Base-by-base conservation (phyloP, 176 grass and related monocot genomes). In the Oryza brachyantha region DNA sequence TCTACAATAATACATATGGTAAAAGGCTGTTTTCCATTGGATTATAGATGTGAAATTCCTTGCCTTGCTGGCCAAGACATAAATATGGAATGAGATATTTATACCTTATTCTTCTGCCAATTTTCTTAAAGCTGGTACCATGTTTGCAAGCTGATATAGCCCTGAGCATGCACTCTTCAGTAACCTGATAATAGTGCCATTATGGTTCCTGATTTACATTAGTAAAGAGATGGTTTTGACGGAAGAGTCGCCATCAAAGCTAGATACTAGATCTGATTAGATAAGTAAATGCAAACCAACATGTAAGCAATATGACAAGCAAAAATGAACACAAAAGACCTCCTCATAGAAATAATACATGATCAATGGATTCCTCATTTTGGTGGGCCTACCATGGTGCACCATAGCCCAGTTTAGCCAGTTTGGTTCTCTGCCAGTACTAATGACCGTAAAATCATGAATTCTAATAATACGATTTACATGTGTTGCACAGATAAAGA, bases 61-160 rank as follows among this genome's bases (percentile, higher is more conserved):
- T 60, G 16, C 22, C 59, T 62, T 66, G 17, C 28, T 86, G 66
- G 10, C 3, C 27, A 38, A 17, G 32, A 50, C 25, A 78, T 35
- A 71, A 74, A 70, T 25, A 52, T 40, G 2, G 12, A 19, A 21
- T 22, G 36, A 77, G 14, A 70, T 3, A 60, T 50, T 6, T 45
- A 28, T 88, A 99, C 96, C 92, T 95, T 89, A 99, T 99, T 93
- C 78, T 93, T 84, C 91, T 89, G 74, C 96, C 92, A 29, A 99
- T 99, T 66, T 84, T 95, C 81, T 95, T 92, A 77, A 89, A 93
- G 79, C 73, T 93, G 57, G 90, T 81, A 89, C 92, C 96, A 70
- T 88, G 83, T 82, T 93, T 95, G 78, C 96, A 99, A 60, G 89
- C 72, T 71, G 87, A 78, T 95, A 99, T 95, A 27, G 69, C 96